Evolutionary conservation across 192 early-diverging fungal genomes (phyloP).

Genomic region (Thoreauomyces humboldtii): DNA sequence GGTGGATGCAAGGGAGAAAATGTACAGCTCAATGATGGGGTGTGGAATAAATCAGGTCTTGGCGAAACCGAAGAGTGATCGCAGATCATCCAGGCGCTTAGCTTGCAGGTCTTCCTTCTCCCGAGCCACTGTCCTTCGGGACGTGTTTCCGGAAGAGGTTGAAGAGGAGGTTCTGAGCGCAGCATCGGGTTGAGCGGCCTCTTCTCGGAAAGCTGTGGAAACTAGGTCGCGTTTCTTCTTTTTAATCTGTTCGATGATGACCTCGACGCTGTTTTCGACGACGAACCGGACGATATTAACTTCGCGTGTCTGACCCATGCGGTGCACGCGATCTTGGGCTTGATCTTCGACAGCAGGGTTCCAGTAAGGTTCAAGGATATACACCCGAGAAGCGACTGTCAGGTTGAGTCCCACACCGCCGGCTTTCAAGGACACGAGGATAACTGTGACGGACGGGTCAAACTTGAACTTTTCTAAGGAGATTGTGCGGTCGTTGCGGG

Average conservation of each 20-base stretch:
- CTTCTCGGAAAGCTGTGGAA: constrained; percentile 39
- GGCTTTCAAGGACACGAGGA: constrained; percentile 58
- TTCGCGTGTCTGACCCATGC: constrained; percentile 51
- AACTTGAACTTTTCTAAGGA: constrained; percentile 60
- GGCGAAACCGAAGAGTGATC: constrained; percentile 13
- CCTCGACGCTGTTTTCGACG: constrained; percentile 52
- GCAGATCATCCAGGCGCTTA: constrained; percentile 16
- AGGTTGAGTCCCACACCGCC: constrained; percentile 64
- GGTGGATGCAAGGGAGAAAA: too few relatives aligned
- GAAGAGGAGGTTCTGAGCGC: background rate
- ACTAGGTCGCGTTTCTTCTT: constrained; percentile 44
- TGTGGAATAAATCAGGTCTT: too few relatives aligned
- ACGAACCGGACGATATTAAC: constrained; percentile 53
- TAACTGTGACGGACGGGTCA: constrained; percentile 44
- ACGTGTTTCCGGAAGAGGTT: background rate
- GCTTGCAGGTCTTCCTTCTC: constrained; percentile 13
- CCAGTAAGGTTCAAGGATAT: constrained; percentile 60
- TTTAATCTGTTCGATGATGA: constrained; percentile 51
- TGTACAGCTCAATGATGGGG: too few relatives aligned
- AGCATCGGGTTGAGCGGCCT: background rate
- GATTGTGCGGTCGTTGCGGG: constrained; percentile 49
- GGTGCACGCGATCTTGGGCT: constrained; percentile 59
- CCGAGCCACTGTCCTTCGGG: background rate
- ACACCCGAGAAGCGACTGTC: constrained; percentile 51
- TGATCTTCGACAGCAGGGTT: constrained; percentile 62